Evolutionary conservation across 305 asterid genomes (phyloP), one percentile per base, ranked within the genome.

Genomic region (Vinca major): DNA sequence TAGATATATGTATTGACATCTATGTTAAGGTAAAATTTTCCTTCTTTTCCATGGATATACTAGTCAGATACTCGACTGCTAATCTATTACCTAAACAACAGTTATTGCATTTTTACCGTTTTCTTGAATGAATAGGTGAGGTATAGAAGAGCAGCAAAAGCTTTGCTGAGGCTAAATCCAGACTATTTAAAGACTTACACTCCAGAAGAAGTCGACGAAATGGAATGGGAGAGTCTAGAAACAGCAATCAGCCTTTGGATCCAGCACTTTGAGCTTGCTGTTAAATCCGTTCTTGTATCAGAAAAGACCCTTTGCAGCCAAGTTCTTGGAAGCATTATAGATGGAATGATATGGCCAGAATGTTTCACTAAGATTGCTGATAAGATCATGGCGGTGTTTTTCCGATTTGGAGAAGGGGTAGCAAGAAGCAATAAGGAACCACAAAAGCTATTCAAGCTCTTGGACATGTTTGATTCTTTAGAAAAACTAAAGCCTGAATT

Each of bases 301-400:
- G 95, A 90, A 64, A 90, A 90, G 75, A 70, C 20, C 51, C 82
- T 90, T 48, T 88, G 84, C 82, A 65, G 54, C n/a, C 79, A 68
- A 69, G 88, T 83, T 17, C 81, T 90, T 7, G 89, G 89, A 9
- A 76, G 73, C 80, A 65, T 86, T 74, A 57, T 82, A 74, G 85
- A 79, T 2, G 90, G 84, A 17, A 69, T 66, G 3, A 41, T 89
- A 21, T 88, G 92, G 97, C 80, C 86, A 0, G 92, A 88, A 69
- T 88, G 97, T 73, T 90, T 88, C 79, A 81, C 80, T 70, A 90
- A 86, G 85, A 86, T 86, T 1, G 82, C 97, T 0, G 97, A 90
- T 82, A 90, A 88, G 70, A 90, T 90, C 83, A 88, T 86, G 94
- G 97, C 95, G 0, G 97, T 90, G 70, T 90, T 90, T 79, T 90